Conservation (phyloP, 1,284 basidiomycete genomes). For the Wolfiporia cocos region DNA sequence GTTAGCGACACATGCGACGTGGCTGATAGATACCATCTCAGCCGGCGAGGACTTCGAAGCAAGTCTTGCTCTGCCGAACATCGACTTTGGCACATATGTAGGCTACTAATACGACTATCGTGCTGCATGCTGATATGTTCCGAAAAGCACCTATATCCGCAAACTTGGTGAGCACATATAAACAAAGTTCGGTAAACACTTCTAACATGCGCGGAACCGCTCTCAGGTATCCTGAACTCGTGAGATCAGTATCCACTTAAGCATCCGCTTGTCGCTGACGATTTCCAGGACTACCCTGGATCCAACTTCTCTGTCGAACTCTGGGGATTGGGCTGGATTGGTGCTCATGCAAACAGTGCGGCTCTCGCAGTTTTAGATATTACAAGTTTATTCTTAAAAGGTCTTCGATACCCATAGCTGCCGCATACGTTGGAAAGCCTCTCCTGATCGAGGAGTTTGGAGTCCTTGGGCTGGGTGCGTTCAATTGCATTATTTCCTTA, state of each 20-base stretch:
- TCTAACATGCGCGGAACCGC: neutral
- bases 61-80: slow-evolving; percentile 42
- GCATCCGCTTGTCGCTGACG: neutral
- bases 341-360: slow-evolving; percentile 38
- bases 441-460: slow-evolving; percentile 53
- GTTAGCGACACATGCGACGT: neutral
- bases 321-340: slow-evolving; percentile 52
- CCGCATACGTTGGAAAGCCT: slow-evolving; percentile 43
- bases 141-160: slow-evolving; percentile 45
- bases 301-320: slow-evolving; percentile 42
- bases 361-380: slow-evolving; percentile 1
- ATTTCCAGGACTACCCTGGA: slow-evolving; percentile 37
- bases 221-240: slow-evolving; percentile 26
- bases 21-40: slow-evolving; percentile 4
- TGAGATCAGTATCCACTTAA: slow-evolving; percentile 7
- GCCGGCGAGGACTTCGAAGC: slow-evolving; percentile 53
- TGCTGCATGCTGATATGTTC: slow-evolving; percentile 1
- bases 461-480: slow-evolving; percentile 34
- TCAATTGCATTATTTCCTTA: neutral
- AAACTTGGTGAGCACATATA: slow-evolving; percentile 37
- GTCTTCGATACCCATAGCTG: slow-evolving; percentile 28
- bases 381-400: neutral
- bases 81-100: slow-evolving; percentile 53
- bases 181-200: neutral
- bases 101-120: slow-evolving; percentile 11